These are phyloP conservation scores for Pythium aquatile DNA, from an alignment of 352 stramenopile species.

Conservation along the genomic window DNA sequence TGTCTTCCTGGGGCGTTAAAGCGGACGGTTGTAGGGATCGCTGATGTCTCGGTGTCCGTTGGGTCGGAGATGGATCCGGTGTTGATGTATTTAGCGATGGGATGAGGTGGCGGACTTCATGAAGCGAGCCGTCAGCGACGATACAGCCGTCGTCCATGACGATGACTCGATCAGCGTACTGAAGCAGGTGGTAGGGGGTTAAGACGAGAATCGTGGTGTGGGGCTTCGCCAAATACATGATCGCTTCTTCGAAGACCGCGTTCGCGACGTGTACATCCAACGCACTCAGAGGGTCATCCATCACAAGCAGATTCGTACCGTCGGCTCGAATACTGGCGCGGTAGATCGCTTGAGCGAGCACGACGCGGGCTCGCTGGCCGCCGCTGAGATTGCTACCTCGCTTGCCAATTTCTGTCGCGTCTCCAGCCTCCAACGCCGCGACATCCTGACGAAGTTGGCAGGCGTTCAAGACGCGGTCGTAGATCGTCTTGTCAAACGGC, in stretches of 20 bases:
- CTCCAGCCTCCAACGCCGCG: constrained; percentile 38
- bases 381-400: constrained; percentile 83
- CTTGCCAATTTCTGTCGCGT: constrained; percentile 69
- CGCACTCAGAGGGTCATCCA: constrained; percentile 76
- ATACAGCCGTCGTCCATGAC: constrained; percentile 35
- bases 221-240: constrained; percentile 29
- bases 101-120: constrained; percentile 25
- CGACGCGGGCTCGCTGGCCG: constrained; percentile 74
- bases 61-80: not conserved
- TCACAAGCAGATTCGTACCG: constrained; percentile 40
- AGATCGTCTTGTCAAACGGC: constrained; percentile 34
- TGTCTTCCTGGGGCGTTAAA: not conserved
- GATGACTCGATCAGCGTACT: constrained; percentile 35
- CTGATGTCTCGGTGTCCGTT: not conserved
- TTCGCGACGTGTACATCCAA: constrained; percentile 51
- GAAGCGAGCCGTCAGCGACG: constrained; percentile 30
- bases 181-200: constrained; percentile 40
- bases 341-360: constrained; percentile 59
- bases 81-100: constrained; percentile 22
- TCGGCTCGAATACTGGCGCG: constrained; percentile 27
- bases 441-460: constrained; percentile 44
- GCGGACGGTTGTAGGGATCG: not conserved
- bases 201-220: constrained; percentile 42
- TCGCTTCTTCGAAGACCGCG: constrained; percentile 35
- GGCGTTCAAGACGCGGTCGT: constrained; percentile 35